Evolutionary conservation across 306 rosid species (phyloP), one percentile per base, ranked within the genome.

Genomic region (Dalbergia cultrata): DNA sequence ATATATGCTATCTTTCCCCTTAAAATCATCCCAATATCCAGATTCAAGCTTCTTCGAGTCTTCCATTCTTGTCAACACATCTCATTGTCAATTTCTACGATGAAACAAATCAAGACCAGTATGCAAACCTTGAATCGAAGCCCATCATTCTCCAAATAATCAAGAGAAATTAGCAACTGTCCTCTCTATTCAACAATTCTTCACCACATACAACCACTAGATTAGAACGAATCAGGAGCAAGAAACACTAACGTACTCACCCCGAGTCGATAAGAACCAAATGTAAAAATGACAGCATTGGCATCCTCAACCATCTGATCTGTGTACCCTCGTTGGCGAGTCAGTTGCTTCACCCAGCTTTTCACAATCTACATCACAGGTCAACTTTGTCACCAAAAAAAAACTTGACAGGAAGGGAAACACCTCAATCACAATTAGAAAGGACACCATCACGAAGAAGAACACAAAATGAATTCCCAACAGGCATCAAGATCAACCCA

Each of bases 291-390:
- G 69, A 87, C 84, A n/a, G 98, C 98, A 77, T 93, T 95, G 44
- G 97, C 97, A 14, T 91, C 96, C 89, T 93, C 96, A 82, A 90
- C 98, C 98, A 89, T 95, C 93, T 95, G 99, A 76, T 95, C 99
- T 0, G 96, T 86, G 81, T 93, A 93, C 82, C 99, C 98, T 80
- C 96, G 92, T 76, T 78, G 90, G 81, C 85, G 89, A 2, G 99
- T 95, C 85, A 93, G 75, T 76, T 83, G 91, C 91, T 91, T 93
- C 88, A 95, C 99, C 99, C 99, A 95, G 81, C 71, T 82, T 87
- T 95, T 95, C 18, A 89, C 96, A 80, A 90, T 87, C 99, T 95
- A 87, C 82, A 86, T 35, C 7, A 74, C 81, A 86, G 18, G 35
- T 62, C 34, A 80, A 69, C 73, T 74, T 34, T 22, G 60, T 75